Evolutionary conservation across 2,329 filamentous ascomycete species (phyloP), one percentile per base, ranked within the genome.

Genomic region (Fusarium paranaense): DNA sequence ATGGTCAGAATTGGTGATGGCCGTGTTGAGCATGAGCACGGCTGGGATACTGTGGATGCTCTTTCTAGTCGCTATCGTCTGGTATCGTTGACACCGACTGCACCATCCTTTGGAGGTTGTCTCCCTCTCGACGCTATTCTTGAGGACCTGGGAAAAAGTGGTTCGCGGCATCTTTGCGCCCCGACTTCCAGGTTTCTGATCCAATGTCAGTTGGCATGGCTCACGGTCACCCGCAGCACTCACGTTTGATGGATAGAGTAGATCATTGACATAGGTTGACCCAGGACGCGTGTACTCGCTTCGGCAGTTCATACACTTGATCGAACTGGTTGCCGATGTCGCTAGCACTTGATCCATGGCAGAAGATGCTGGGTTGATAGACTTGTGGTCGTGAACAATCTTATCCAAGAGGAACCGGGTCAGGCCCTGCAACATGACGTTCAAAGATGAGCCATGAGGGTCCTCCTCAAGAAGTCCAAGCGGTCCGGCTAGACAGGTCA

Each of bases 81-180:
- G 95, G 81, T 99, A 98, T 27, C 95, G 90, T 75, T 95, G 93
- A 81, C 97, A 99, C 79, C 93, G 91, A 74, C 93, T 93, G 81
- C 97, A 99, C 95, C 95, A 99, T 8, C 97, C 97, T 78, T 96
- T 91, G 52, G 94, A 95, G 56, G 94, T 94, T 13, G 94, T 93
- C 81, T 98, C 95, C 62, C 95, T 89, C 83, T 98, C 96, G 33
- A 99, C 92, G 73, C 95, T 98, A 62, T 91, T 91, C 81, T 98
- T 98, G n/a, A 99, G 86, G 56, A 98, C 91, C 79, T 97, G 94
- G 0, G 95, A 97, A 81, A 99, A 99, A 61, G 88, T 94, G 76
- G 86, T 88, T 80, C 86, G 89, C 62, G 83, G 87, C 58, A 84
- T 83, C 81, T 88, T 89, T 50, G 84, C 81, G 66, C 86, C 88